Base-by-base conservation (phyloP, 805 yeast species). In the Sugiyamaella mastotermitis region DNA sequence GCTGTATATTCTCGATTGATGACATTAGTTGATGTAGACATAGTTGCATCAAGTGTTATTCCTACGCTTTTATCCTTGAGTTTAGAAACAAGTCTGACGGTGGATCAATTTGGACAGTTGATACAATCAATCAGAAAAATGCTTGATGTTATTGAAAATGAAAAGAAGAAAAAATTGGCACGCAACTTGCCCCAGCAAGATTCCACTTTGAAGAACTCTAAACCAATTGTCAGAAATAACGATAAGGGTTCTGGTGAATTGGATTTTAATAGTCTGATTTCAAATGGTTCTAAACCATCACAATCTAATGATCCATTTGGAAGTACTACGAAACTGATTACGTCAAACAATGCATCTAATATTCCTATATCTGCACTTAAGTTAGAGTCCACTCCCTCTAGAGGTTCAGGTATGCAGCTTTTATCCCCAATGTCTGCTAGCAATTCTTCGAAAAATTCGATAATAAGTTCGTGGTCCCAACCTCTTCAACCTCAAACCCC, bases 11-110 rank as follows among this genome's bases (percentile, higher is more conserved):
- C 51, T 11, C 43, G 59, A 1, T 37, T 61, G 5, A 31, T 37
- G n/a, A 44, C 43, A 14, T 56, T 71, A 8, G 64, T 76, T 14
- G 71, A 65, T 16, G 69, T 75, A 29, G 78, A 74, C 31, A 57
- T 57, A 1, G 58, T 74, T 13, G 69, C 83, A n/a, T 66, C 67
- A n/a, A 66, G 67, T 19, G 69, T 76, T 3, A 42, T 78, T 8
- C 83, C 84, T 0, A 66, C 69, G 29, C 56, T 76, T 40, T 69
- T 78, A 68, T 58, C 61, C 10, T 58, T 74, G 32, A 64, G 78
- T 1, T 64, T 73, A 54, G 64, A 75, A 3, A 54, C 68, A 3
- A 62, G 68, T 6, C 50, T 78, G 22, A 62, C 61, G 8, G 52
- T 62, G 5, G 45, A 47, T 1, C 70, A 72, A 44, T 78, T 73